A percentile compares a stretch with the other conserved stretches of the same genome.
Evolutionary conservation across 1,284 basidiomycete genomes (phyloP).

Genomic region (Apiotrichum brassicae): DNA sequence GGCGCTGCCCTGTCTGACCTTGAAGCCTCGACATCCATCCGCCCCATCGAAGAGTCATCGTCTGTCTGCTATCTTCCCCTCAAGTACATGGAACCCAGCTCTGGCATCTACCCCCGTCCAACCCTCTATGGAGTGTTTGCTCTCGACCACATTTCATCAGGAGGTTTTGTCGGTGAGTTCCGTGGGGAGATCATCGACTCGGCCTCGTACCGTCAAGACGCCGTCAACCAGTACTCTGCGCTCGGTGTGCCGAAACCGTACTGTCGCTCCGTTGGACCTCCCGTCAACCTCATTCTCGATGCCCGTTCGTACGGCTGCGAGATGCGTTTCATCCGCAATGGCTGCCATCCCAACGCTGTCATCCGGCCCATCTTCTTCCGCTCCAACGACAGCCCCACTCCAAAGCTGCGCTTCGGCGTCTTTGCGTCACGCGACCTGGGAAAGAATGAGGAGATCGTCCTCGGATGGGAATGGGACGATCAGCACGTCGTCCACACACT

Average conservation of each 20-base stretch:
- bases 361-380: conserved; percentile 63
- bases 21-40: conserved; percentile 22
- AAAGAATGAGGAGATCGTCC: conserved; percentile 75
- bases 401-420: conserved; percentile 66
- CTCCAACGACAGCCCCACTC: conserved; percentile 18
- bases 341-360: conserved; percentile 85
- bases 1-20: conserved; percentile 29
- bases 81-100: conserved; percentile 30
- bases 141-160: conserved; percentile 22
- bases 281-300: conserved; percentile 75
- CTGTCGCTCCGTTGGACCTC: conserved; percentile 73
- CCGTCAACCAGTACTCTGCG: conserved; percentile 52
- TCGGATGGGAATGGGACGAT: conserved; percentile 97
- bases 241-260: conserved; percentile 56
- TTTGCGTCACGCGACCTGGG: conserved; percentile 74
- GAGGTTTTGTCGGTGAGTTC: conserved; percentile 42
- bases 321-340: conserved; percentile 68
- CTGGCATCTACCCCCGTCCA: conserved; percentile 36
- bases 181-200: conserved; percentile 39
- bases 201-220: conserved; percentile 45
- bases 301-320: conserved; percentile 70
- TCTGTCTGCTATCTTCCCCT: conserved; percentile 33
- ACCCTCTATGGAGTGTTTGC: conserved; percentile 43
- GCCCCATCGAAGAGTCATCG: conserved; percentile 27
- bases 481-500: conserved; percentile 77